Conservation (phyloP, 1,284 basidiomycete species). For the Ganoderma boninense region DNA sequence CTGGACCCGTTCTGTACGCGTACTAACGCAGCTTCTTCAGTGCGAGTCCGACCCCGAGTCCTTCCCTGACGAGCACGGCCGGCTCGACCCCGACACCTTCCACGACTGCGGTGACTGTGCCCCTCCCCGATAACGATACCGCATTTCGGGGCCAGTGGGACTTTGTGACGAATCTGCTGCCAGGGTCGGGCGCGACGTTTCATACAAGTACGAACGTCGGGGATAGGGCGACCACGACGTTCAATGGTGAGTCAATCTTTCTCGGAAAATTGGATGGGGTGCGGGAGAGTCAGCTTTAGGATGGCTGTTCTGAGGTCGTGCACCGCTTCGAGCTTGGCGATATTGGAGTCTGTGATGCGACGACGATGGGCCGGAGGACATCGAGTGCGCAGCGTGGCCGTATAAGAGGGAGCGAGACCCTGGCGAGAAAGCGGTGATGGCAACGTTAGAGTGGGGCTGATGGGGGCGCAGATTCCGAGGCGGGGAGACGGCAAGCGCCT, state of each 20-base stretch:
- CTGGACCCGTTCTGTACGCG: constrained; percentile 1
- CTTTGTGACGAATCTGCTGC: constrained; percentile 36
- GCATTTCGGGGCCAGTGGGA: constrained; percentile 42
- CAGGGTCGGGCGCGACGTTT: constrained; percentile 37
- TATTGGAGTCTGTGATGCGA: background rate
- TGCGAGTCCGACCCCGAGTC: constrained; percentile 8
- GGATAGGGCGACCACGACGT: constrained; percentile 53
- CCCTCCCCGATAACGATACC: constrained; percentile 36
- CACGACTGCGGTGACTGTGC: constrained; percentile 27
- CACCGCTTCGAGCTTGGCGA: background rate
- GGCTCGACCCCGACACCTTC: constrained; percentile 26
- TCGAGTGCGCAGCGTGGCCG: background rate
- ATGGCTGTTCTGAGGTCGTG: constrained; percentile 1
- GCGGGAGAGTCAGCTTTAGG: background rate
- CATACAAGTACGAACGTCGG: constrained; percentile 57
- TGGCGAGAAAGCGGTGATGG: constrained; percentile 27
- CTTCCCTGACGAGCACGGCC: constrained; percentile 12
- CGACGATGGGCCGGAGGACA: background rate
- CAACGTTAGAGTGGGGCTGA: constrained; percentile 21
- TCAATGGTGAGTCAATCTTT: constrained; percentile 52
- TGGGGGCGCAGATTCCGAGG: constrained; percentile 15
- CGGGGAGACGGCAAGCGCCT: constrained; percentile 13
- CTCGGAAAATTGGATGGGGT: background rate
- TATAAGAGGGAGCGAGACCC: background rate
- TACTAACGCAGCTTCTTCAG: constrained; percentile 15